A percentile compares a stretch with the other conserved stretches of the same genome.
Evolutionary conservation across 208 protist species (phyloP).

Genomic region (Endotrypanum monterogeii): DNA sequence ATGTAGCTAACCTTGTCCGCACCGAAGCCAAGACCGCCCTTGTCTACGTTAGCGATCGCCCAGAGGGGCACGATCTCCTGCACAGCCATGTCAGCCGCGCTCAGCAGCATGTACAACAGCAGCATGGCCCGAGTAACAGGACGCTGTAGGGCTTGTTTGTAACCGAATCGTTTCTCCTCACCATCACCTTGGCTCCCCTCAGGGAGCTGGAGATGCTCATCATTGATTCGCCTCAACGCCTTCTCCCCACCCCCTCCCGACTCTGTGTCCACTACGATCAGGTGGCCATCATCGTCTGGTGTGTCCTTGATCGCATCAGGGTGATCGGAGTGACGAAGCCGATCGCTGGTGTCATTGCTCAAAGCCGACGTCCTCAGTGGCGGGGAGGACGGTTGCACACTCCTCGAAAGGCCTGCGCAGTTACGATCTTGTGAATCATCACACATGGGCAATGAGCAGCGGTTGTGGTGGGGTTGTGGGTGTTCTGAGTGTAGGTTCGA

Average conservation of each 20-base stretch:
- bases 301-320: no score
- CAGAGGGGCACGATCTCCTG: slow-evolving; percentile 55
- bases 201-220: no score
- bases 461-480: no score
- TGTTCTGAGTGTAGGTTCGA: neutral
- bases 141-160: slow-evolving; percentile 41
- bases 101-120: slow-evolving; percentile 64
- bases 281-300: neutral
- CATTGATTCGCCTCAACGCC: neutral
- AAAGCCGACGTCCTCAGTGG: no score
- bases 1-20: slow-evolving; percentile 46
- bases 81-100: slow-evolving; percentile 41
- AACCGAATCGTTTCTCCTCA: slow-evolving; percentile 42
- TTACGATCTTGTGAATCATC: neutral
- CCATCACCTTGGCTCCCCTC: neutral
- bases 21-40: slow-evolving; percentile 43
- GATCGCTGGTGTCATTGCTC: no score
- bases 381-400: neutral
- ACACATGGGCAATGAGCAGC: neutral
- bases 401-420: no score
- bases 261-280: slow-evolving; percentile 2
- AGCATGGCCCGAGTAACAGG: slow-evolving; percentile 41
- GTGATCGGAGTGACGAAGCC: neutral
- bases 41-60: slow-evolving; percentile 42
- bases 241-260: neutral